Evolutionary conservation across 2,329 filamentous ascomycete species (phyloP).

Genomic region (Talaromyces sp.): DNA sequence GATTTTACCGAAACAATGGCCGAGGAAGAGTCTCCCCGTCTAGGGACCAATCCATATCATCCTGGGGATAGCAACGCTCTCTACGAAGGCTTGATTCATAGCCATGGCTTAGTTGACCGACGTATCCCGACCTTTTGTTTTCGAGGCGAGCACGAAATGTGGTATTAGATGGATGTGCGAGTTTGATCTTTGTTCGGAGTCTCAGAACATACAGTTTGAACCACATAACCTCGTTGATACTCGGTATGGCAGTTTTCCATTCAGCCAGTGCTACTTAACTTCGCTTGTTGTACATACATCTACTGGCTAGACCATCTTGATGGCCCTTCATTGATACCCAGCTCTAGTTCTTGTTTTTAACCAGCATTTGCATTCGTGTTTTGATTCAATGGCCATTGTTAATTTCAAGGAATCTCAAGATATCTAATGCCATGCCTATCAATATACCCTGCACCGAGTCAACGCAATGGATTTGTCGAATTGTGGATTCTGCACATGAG

Average conservation of each 20-base stretch:
- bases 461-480: no score
- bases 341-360: not conserved
- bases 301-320: slow-evolving; percentile 65
- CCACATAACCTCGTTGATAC: no score
- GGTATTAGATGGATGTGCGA: not conserved
- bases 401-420: no score
- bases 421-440: no score
- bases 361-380: no score
- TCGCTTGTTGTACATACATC: slow-evolving; percentile 21
- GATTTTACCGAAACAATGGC: not conserved
- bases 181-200: not conserved
- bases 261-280: not conserved
- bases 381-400: no score
- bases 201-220: not conserved
- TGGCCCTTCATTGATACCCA: not conserved
- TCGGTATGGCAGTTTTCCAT: no score
- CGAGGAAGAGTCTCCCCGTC: slow-evolving; percentile 16
- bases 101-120: slow-evolving; percentile 20
- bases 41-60: slow-evolving; percentile 12
- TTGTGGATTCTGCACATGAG: not conserved
- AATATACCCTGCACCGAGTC: no score
- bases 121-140: slow-evolving; percentile 26
- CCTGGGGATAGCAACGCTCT: slow-evolving; percentile 20
- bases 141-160: slow-evolving; percentile 22
- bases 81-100: slow-evolving; percentile 21